Evolutionary conservation across 1,284 basidiomycete genomes (phyloP).

Genomic region (Boletus albobrunnescens): DNA sequence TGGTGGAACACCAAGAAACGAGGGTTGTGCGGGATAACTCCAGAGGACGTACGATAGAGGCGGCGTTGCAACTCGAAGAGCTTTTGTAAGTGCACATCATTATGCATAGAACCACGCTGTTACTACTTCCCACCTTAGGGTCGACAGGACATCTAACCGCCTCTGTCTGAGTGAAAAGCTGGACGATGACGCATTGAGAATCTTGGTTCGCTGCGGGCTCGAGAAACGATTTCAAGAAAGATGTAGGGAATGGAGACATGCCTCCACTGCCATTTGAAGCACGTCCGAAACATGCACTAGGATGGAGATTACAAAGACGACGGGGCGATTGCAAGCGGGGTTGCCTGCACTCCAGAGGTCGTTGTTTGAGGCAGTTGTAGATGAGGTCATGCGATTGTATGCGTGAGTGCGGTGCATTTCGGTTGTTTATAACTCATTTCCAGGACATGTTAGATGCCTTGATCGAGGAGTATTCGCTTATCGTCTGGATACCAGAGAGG

Average conservation of each 20-base stretch:
- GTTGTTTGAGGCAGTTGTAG: neutral
- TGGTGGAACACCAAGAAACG: conserved; percentile 21
- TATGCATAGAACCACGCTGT: neutral
- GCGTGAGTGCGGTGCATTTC: conserved; percentile 21
- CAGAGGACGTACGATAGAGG: neutral
- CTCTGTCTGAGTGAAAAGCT: conserved; percentile 30
- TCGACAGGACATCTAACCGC: conserved; percentile 16
- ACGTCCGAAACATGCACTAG: neutral
- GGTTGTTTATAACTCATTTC: neutral
- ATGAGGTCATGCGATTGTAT: conserved; percentile 12
- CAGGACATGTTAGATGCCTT: conserved; percentile 11
- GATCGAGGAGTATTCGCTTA: conserved; percentile 15
- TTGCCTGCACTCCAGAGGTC: neutral
- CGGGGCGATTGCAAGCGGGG: neutral
- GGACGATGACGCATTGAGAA: conserved; percentile 26
- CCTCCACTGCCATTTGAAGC: neutral
- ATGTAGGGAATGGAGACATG: neutral
- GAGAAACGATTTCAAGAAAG: conserved; percentile 17
- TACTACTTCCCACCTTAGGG: neutral
- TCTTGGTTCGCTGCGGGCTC: conserved; percentile 34
- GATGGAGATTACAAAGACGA: neutral
- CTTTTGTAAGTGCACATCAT: conserved; percentile 15
- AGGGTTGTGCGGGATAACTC: conserved; percentile 1
- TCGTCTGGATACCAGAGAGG: neutral
- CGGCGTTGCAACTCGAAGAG: conserved; percentile 19